A percentile compares a stretch with the other conserved stretches of the same genome.
phyloP scores from a whole-genome alignment of 768 basidiomycete genomes.

The Auriscalpium vulgare region DNA sequence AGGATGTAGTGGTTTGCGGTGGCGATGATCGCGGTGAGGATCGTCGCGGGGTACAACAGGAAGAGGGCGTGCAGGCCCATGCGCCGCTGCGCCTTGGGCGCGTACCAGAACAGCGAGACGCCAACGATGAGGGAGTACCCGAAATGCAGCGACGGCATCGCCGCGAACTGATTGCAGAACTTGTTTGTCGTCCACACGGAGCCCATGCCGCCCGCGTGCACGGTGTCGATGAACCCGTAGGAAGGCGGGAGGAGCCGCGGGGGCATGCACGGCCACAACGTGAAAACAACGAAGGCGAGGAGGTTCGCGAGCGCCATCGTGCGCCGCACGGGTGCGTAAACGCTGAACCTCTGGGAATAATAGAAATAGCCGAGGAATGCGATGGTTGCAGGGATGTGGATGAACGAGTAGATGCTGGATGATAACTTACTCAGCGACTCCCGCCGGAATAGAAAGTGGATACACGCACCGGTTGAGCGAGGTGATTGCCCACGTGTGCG shows the following conservation, averaged over 20 bases:
- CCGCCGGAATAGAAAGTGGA: too few relatives aligned
- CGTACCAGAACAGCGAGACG: not conserved
- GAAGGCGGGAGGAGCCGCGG: conserved; percentile 5
- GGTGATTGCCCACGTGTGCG: not conserved
- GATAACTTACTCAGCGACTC: too few relatives aligned
- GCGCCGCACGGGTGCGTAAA: conserved; percentile 5
- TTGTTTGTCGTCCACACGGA: conserved; percentile 11
- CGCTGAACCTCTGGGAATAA: not conserved
- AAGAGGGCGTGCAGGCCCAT: not conserved
- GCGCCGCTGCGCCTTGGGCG: not conserved
- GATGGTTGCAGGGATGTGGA: conserved; percentile 10
- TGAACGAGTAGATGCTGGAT: conserved; percentile 6
- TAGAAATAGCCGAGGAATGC: conserved; percentile 6
- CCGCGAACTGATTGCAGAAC: conserved; percentile 9
- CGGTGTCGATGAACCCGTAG: conserved; percentile 10
- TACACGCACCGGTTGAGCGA: conserved; percentile 3
- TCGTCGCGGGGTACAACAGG: conserved; percentile 4
- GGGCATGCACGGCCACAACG: conserved; percentile 10
- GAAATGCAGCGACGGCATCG: conserved; percentile 9
- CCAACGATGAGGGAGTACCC: conserved; percentile 10
- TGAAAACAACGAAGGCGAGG: conserved; percentile 8
- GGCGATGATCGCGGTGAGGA: conserved; percentile 8
- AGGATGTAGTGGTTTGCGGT: conserved; percentile 11
- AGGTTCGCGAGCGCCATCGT: conserved; percentile 8
- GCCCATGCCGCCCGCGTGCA: conserved; percentile 2